Evolutionary conservation across 768 basidiomycete genomes (phyloP).

Genomic region (Sporobolomyces roseus): DNA sequence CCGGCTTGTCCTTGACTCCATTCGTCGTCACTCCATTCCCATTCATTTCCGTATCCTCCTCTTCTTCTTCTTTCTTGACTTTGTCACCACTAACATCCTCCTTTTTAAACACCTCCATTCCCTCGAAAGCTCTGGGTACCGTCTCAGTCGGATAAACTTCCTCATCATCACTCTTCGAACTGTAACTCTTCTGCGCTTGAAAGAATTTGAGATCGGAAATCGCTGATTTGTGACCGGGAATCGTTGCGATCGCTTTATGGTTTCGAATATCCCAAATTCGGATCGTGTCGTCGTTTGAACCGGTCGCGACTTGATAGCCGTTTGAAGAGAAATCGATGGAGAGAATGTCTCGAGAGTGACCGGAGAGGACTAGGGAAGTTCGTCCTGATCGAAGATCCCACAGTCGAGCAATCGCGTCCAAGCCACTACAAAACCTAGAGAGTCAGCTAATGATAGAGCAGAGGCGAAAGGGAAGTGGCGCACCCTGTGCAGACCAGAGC

Average conservation of each 20-base stretch:
- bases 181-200: slow-evolving; percentile 52
- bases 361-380: slow-evolving; percentile 96
- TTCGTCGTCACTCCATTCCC: not conserved
- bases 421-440: slow-evolving; percentile 58
- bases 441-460: not conserved
- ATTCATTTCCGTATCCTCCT: slow-evolving; percentile 30
- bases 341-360: slow-evolving; percentile 89
- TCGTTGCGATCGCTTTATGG: slow-evolving; percentile 86
- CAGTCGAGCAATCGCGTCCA: slow-evolving; percentile 93
- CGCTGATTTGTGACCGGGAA: slow-evolving; percentile 91
- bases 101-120: slow-evolving; percentile 20
- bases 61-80: slow-evolving; percentile 23
- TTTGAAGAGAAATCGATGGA: slow-evolving; percentile 90
- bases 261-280: slow-evolving; percentile 98
- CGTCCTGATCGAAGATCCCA: slow-evolving; percentile 95
- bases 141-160: slow-evolving; percentile 16
- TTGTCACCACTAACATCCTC: slow-evolving; percentile 17
- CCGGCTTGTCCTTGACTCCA: slow-evolving; percentile 53
- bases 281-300: slow-evolving; percentile 93
- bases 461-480: slow-evolving; percentile 43
- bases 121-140: slow-evolving; percentile 32
- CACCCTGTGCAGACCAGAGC: slow-evolving; percentile 89
- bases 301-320: slow-evolving; percentile 97
- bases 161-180: not conserved
- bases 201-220: slow-evolving; percentile 95